phyloP scores from a whole-genome alignment of 2,329 filamentous ascomycete species.

The Colletotrichum falcatum region DNA sequence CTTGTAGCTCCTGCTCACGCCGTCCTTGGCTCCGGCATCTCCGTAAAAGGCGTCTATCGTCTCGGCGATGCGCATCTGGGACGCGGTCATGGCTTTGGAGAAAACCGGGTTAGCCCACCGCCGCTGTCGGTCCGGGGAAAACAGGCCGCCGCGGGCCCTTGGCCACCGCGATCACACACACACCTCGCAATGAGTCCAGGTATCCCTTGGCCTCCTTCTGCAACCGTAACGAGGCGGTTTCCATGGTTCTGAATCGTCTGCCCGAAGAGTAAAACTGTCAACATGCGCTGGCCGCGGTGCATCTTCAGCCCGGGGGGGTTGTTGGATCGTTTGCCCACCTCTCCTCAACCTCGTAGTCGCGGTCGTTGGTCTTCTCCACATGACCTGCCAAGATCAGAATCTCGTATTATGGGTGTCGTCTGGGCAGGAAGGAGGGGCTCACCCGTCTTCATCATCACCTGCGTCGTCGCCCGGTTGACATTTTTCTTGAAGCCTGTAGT shows the following conservation, averaged over 20 bases:
- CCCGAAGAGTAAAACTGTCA: slow-evolving; percentile 38
- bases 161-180: slow-evolving; percentile 9
- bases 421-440: slow-evolving; percentile 45
- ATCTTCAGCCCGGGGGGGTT: too few relatives aligned
- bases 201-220: slow-evolving; percentile 99
- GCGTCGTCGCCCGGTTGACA: slow-evolving; percentile 98
- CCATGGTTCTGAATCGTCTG: slow-evolving; percentile 97
- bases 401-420: background rate
- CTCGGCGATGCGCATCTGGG: slow-evolving; percentile 98
- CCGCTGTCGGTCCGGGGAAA: background rate
- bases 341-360: slow-evolving; percentile 98
- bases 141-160: background rate
- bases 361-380: slow-evolving; percentile 98
- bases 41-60: slow-evolving; percentile 99
- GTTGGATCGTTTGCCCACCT: slow-evolving; percentile 66
- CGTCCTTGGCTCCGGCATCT: slow-evolving; percentile 92
- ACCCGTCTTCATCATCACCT: slow-evolving; percentile 99
- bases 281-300: slow-evolving; percentile 19
- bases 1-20: slow-evolving; percentile 96
- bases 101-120: slow-evolving; percentile 34
- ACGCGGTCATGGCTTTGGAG: slow-evolving; percentile 92
- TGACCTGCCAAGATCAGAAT: slow-evolving; percentile 69
- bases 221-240: slow-evolving; percentile 88
- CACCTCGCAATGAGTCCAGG: slow-evolving; percentile 91
- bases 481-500: slow-evolving; percentile 77